A percentile compares a stretch with the other conserved stretches of the same genome.
These are phyloP conservation scores for Phytophthora sp. DNA, from an alignment of 352 stramenopile species.

Conservation along the genomic window DNA sequence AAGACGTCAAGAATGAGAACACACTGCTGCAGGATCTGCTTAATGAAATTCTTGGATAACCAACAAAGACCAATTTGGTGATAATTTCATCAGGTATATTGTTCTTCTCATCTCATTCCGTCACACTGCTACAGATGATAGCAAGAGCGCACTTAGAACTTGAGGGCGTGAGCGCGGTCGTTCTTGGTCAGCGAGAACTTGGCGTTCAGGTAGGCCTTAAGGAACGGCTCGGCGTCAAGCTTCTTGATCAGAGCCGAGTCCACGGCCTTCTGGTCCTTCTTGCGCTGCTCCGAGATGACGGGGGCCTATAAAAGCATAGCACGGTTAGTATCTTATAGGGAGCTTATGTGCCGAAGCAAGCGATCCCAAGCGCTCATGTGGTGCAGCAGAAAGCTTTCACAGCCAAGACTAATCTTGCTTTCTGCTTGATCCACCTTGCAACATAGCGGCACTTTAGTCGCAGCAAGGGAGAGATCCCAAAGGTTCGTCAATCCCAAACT, in stretches of 20 bases:
- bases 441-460: background rate
- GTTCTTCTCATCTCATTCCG: slow-evolving; percentile 39
- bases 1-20: slow-evolving; percentile 39
- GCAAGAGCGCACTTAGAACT: slow-evolving; percentile 94
- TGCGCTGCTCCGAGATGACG: slow-evolving; percentile 96
- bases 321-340: slow-evolving; percentile 57
- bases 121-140: slow-evolving; percentile 25
- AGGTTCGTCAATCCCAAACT: slow-evolving; percentile 32
- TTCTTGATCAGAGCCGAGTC: slow-evolving; percentile 93
- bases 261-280: slow-evolving; percentile 99
- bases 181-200: slow-evolving; percentile 98
- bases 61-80: slow-evolving; percentile 4
- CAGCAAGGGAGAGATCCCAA: slow-evolving; percentile 35
- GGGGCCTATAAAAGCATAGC: slow-evolving; percentile 58
- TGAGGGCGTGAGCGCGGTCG: slow-evolving; percentile 98
- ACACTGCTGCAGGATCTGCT: slow-evolving; percentile 71
- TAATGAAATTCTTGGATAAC: slow-evolving; percentile 64
- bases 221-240: slow-evolving; percentile 89
- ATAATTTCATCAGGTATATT: slow-evolving; percentile 78
- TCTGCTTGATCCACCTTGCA: slow-evolving; percentile 8
- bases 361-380: slow-evolving; percentile 92
- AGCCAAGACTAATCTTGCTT: background rate
- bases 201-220: slow-evolving; percentile 98
- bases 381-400: slow-evolving; percentile 6
- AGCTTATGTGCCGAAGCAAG: slow-evolving; percentile 87